These are phyloP conservation scores for Mycotypha africana DNA, from an alignment of 371 early-diverging fungal genomes.

Conservation along the genomic window DNA sequence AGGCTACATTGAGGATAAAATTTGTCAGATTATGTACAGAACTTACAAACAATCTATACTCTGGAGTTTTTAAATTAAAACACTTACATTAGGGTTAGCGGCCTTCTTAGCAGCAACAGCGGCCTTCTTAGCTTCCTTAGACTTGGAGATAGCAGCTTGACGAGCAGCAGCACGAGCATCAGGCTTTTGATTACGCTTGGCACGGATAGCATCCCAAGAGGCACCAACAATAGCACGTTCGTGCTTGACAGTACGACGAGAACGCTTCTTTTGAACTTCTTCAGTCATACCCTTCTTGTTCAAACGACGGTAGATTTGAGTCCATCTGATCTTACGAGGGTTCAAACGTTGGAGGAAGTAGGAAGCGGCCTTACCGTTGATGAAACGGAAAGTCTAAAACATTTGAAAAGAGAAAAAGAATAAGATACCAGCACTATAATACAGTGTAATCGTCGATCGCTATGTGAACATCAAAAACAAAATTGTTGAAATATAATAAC, in stretches of 20 bases:
- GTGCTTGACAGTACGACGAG: constrained; percentile 91
- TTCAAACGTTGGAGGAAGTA: constrained; percentile 94
- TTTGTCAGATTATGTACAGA: too few relatives aligned
- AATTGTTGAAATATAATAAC: not conserved
- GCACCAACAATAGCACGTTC: constrained; percentile 96
- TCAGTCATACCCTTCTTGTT: constrained; percentile 98
- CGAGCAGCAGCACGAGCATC: constrained; percentile 93
- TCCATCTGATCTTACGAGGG: constrained; percentile 97
- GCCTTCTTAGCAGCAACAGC: constrained; percentile 79
- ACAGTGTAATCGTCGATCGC: too few relatives aligned
- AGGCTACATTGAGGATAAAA: too few relatives aligned
- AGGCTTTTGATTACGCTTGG: constrained; percentile 93
- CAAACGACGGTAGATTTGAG: constrained; percentile 93
- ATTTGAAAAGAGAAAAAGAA: not conserved
- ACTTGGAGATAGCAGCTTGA: constrained; percentile 77
- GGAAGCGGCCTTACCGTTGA: constrained; percentile 94
- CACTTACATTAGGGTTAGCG: constrained; percentile 35
- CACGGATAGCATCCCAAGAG: constrained; percentile 91
- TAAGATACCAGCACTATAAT: too few relatives aligned
- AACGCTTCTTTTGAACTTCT: constrained; percentile 94
- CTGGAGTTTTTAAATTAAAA: too few relatives aligned
- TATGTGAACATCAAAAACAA: too few relatives aligned
- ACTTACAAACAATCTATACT: too few relatives aligned
- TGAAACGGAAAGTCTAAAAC: constrained; percentile 93
- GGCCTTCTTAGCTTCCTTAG: constrained; percentile 85